Percentiles rank a stretch among this genome's conserved stretches.
Conservation (phyloP, 306 rosid genomes). For the Dicorynia guianensis region DNA sequence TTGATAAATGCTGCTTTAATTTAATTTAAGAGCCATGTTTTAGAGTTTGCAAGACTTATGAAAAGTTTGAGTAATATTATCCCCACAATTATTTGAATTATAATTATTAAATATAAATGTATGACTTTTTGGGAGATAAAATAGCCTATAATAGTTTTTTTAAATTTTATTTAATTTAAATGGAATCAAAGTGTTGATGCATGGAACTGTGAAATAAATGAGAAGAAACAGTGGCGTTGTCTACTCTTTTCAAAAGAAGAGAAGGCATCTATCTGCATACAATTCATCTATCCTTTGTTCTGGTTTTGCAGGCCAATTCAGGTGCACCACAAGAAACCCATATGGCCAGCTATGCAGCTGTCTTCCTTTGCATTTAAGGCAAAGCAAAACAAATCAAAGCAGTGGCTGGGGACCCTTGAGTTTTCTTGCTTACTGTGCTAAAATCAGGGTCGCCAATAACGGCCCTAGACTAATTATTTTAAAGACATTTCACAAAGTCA, state of each 20-base stretch:
- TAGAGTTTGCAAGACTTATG: no score
- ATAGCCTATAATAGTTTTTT: no score
- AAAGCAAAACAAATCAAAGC: neutral
- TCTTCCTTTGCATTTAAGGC: neutral
- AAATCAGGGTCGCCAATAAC: neutral
- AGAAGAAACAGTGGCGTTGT: neutral
- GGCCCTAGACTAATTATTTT: neutral
- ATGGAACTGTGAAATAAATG: neutral
- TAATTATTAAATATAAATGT: no score
- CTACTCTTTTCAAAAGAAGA: neutral
- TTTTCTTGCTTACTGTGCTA: neutral
- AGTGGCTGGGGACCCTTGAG: neutral
- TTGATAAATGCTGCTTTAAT: no score
- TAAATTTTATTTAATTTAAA: no score
- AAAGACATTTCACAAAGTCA: neutral
- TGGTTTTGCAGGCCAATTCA: neutral
- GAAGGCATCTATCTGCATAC: neutral
- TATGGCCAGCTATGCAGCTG: neutral
- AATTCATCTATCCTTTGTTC: neutral
- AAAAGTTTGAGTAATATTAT: no score
- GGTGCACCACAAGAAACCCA: neutral
- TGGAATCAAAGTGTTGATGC: neutral
- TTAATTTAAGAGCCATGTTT: no score
- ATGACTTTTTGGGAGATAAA: no score
- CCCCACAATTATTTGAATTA: no score